These are phyloP conservation scores for Ogataea zsoltii DNA, from an alignment of 805 yeast species.

Conservation along the genomic window DNA sequence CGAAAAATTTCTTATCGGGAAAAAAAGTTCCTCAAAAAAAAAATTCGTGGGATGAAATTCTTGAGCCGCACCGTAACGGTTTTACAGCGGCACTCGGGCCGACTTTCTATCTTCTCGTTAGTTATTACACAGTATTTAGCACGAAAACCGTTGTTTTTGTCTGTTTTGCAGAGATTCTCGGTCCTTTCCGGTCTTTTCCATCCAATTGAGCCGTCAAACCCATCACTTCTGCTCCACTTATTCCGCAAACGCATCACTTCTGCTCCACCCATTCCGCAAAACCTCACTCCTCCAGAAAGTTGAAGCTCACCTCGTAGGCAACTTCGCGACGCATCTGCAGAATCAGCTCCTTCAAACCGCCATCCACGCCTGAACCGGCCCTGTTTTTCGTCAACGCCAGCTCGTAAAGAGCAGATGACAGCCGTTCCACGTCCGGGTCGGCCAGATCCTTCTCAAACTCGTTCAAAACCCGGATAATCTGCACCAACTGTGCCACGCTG, in stretches of 20 bases:
- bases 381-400: constrained; percentile 14
- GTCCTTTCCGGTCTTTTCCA: too few relatives aligned
- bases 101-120: too few relatives aligned
- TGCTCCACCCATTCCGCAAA: too few relatives aligned
- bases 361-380: background rate
- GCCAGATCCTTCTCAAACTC: constrained; percentile 14
- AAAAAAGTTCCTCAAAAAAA: background rate
- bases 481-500: constrained; percentile 23
- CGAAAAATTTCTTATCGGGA: background rate
- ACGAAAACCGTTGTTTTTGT: too few relatives aligned
- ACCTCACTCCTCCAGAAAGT: constrained; percentile 25
- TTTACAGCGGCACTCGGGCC: too few relatives aligned
- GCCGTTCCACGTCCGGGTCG: constrained; percentile 1
- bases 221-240: too few relatives aligned
- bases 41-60: background rate
- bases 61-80: too few relatives aligned
- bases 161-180: too few relatives aligned
- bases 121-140: too few relatives aligned
- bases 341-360: constrained; percentile 19
- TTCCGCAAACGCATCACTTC: too few relatives aligned
- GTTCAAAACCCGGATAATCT: constrained; percentile 28
- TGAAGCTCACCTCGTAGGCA: constrained; percentile 30
- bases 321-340: constrained; percentile 25
- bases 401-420: constrained; percentile 22
- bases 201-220: too few relatives aligned